Conservation (phyloP, 2,329 filamentous ascomycete genomes). For the Talaromyces sp. region DNA sequence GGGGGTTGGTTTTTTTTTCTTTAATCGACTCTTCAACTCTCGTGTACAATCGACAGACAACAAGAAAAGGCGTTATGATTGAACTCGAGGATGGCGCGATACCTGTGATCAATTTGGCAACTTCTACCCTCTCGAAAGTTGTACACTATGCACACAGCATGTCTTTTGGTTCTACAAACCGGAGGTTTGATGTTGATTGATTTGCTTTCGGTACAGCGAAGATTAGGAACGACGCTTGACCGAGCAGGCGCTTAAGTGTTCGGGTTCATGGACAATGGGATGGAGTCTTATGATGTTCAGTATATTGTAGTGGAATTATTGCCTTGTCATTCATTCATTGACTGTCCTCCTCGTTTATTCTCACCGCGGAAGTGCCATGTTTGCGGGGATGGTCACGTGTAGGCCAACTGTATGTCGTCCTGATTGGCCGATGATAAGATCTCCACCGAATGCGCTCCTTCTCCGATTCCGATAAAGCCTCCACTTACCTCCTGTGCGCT, state of each 20-base stretch:
- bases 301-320: not conserved
- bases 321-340: not conserved
- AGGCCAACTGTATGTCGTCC: too few species aligned
- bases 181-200: conserved; percentile 15
- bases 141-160: conserved; percentile 10
- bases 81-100: conserved; percentile 3
- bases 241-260: conserved; percentile 17
- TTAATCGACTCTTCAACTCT: conserved; percentile 13
- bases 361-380: not conserved
- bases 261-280: conserved; percentile 6
- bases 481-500: not conserved
- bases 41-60: conserved; percentile 17
- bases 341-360: not conserved
- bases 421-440: not conserved
- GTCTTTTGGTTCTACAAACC: conserved; percentile 8
- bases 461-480: conserved; percentile 1
- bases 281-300: not conserved
- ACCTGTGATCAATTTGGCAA: conserved; percentile 5
- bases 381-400: conserved; percentile 10
- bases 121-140: not conserved
- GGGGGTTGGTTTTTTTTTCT: too few species aligned
- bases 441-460: not conserved
- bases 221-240: conserved; percentile 4
- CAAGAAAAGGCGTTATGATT: conserved; percentile 14
- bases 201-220: conserved; percentile 13